Base-by-base conservation (phyloP, 441 rosid genomes). In the Euphorbia corollata region DNA sequence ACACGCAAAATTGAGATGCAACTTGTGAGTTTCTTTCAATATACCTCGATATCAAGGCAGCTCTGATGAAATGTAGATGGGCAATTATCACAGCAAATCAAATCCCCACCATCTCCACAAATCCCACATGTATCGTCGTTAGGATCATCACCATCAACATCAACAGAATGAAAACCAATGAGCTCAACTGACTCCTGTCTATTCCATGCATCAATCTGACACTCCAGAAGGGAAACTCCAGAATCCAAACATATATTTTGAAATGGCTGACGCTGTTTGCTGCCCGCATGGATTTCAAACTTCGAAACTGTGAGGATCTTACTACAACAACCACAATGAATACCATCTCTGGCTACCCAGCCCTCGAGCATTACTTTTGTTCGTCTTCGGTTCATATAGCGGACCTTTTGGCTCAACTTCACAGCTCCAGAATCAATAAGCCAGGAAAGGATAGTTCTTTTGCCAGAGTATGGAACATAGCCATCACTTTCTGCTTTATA, bases 221-320 rank as follows among this genome's bases (percentile, higher is more conserved):
- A 89, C 68, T 91, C 90, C 73, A 88, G 74, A 73, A 91, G 91
- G 61, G 99, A 91, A 73, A 60, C 64, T 69, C 97, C 97, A 70
- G 98, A 88, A 34, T 94, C 99, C 79, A 91, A 73, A 78, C 75
- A 86, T 74, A 89, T 91, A 74, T 94, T 87, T 81, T 91, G 94
- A 81, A 85, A 94, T 68, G 99, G 94, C 76, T 86, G 92, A 57
- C 86, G 85, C 65, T 80, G 73, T 75, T 89, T 94, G 85, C 97
- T 91, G 70, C 99, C 98, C 7, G 99, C 99, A 78, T 94, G 99
- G 70, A 89, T 85, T 85, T 91, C 99, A 81, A 94, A 94, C 76
- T 86, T 91, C 27, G 89, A 85, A 70, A 89, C 81, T 12, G 91
- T 77, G 65, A 91, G 89, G 69, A 91, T 86, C 78, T 94, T 91